Conservation (phyloP, 2,329 filamentous ascomycete species). For the Mariannaea elegans region DNA sequence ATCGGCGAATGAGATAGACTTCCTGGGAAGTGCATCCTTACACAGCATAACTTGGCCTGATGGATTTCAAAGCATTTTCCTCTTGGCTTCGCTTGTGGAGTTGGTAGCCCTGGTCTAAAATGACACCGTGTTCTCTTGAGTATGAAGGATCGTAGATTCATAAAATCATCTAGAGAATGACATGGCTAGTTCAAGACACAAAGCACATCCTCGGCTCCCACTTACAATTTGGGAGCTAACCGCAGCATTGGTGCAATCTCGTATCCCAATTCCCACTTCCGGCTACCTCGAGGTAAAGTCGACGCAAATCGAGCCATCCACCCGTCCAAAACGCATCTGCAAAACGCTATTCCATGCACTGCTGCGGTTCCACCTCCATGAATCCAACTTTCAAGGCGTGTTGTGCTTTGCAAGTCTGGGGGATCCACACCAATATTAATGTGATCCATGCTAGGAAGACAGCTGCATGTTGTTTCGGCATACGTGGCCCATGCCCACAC, state of each 20-base stretch:
- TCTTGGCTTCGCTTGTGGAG: not conserved
- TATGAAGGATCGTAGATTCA: not conserved
- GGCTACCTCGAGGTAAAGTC: constrained; percentile 27
- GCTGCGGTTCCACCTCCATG: constrained; percentile 34
- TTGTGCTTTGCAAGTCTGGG: constrained; percentile 35
- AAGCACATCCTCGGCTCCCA: not conserved
- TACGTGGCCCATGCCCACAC: constrained; percentile 49
- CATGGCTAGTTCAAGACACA: not conserved
- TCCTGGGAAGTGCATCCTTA: too few species aligned
- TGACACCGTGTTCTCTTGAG: not conserved
- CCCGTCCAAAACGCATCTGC: constrained; percentile 38
- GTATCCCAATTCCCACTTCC: constrained; percentile 33
- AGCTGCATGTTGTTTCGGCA: constrained; percentile 38
- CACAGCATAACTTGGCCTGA: not conserved
- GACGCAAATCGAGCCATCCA: constrained; percentile 40
- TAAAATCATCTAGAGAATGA: not conserved
- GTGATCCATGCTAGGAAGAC: constrained; percentile 37
- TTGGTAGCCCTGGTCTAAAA: too few species aligned
- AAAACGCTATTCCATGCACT: constrained; percentile 44
- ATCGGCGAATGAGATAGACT: too few species aligned
- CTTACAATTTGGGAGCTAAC: constrained; percentile 14
- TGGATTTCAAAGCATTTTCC: not conserved
- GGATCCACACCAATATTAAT: constrained; percentile 35
- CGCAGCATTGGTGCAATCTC: constrained; percentile 35
- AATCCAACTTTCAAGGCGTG: constrained; percentile 42